Evolutionary conservation across 2,329 filamentous ascomycete genomes (phyloP), one percentile per base, ranked within the genome.

Genomic region (Pseudogymnoascus sp.): DNA sequence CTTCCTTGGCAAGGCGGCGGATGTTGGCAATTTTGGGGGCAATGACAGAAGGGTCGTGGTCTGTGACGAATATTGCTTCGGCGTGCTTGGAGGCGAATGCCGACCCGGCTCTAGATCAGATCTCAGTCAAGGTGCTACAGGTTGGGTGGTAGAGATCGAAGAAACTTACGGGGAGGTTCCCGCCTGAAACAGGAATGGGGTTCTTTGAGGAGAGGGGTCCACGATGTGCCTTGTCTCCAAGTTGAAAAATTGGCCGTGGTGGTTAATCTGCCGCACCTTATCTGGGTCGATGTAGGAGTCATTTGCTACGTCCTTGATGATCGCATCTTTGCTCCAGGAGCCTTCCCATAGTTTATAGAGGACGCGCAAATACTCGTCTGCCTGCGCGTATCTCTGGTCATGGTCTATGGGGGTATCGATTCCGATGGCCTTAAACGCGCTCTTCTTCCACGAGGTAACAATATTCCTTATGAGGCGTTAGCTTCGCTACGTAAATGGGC

Each of bases 121-220:
- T 54, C 14, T 12, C 57, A 23, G 83, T 84, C 80, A 81, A 85
- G 1, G 82, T 82, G 40, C 78, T 80, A 66, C 84, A 81, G 0
- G 85, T 74, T 0, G 83, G 83, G 1, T 86, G 72, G 0, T 83
- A 0, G 82, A 83, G 14, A 83, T 73, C 0, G 79, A 78, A 0
- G 78, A 81, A 1, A 80, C 82, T 67, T 86, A 79, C 66, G 81
- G 86, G 0, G 84, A 88, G 0, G 87, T 87, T 0, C 88, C 88
- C 0, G 88, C 88, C 72, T 91, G 88, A 3, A 90, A 78, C 4
- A 90, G 80, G 1, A 90, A 77, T 0, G 88, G 88, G 1, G 86
- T 89, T 2, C 87, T 77, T 68, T 91, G 88, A 0, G 86, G 86
- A 60, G 81, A 82, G 0, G 87, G 87, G 62, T 88, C 81, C 59